Base-by-base conservation (phyloP, 2,329 filamentous ascomycete genomes). In the Scortechinia acanthostroma region DNA sequence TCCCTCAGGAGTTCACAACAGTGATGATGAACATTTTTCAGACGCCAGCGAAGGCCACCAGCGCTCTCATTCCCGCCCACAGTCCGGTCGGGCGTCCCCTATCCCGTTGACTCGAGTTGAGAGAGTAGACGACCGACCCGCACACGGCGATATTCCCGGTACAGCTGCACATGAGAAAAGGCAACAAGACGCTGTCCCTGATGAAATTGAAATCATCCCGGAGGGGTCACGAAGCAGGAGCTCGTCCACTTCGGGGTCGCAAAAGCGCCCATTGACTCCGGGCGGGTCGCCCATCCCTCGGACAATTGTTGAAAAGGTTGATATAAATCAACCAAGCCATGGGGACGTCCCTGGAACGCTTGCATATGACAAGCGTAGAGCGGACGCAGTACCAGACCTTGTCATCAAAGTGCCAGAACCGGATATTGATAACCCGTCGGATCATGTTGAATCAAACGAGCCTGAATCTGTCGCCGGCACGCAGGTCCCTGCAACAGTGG, bases 61-160 rank as follows among this genome's bases (percentile, higher is more conserved):
- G 55, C 58, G 47, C 51, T 52, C 49, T 61, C 58, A 50, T 58
- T 54, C 50, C 53, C 55, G 55, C 55, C 56, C 43, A 42, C 17
- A 60, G 45, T 67, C 68, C 44, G 59, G 66, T 51, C 58, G 63
- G 51, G 61, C 62, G 42, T 78, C 76, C 6, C 72, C 76, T 44
- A 71, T 81, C 46, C 79, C 79, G 21, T 69, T 71, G 44, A 83
- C 77, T n/a, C 68, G 78, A 50, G 76, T 83, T 21, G 79, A 83
- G 60, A 72, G 74, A 53, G 74, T 82, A 35, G 80, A 83, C 57
- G 70, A 77, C 53, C 59, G 63, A 48, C 72, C 76, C 14, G 68
- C 70, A 49, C 69, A 83, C 53, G 80, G 79, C 54, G 77, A 83
- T 56, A 68, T 81, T 3, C 80, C 79, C 3, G 77, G 77, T 6